A percentile compares a stretch with the other conserved stretches of the same genome.
These are phyloP conservation scores for Metschnikowia lochheadii DNA, from an alignment of 805 yeast genomes.

Conservation along the genomic window DNA sequence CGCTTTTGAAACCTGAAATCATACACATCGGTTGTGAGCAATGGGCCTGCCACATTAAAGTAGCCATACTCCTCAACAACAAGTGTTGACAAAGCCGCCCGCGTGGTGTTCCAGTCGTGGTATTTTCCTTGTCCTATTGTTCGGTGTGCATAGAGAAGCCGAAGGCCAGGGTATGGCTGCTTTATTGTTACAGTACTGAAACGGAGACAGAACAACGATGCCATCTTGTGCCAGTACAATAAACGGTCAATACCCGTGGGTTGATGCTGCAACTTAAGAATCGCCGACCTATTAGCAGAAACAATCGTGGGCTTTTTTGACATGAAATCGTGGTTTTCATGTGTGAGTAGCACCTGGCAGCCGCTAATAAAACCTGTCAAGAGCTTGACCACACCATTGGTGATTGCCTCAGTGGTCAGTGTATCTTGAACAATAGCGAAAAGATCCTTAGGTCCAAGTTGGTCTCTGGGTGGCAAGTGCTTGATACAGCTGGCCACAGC, in stretches of 20 bases:
- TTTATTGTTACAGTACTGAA: slow-evolving; percentile 27
- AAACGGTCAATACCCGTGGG: slow-evolving; percentile 18
- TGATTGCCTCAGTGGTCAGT: slow-evolving; percentile 21
- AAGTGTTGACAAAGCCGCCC: slow-evolving; percentile 47
- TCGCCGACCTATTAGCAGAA: slow-evolving; percentile 10
- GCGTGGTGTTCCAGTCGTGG: slow-evolving; percentile 36
- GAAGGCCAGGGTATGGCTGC: slow-evolving; percentile 21
- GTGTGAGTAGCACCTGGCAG: slow-evolving; percentile 21
- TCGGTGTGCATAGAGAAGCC: slow-evolving; percentile 41
- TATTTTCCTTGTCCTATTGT: slow-evolving; percentile 17
- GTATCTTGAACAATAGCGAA: slow-evolving; percentile 20
- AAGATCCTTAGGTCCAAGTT: slow-evolving; percentile 23
- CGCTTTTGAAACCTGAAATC: slow-evolving; percentile 52
- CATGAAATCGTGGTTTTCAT: slow-evolving; percentile 14
- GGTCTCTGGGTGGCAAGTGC: slow-evolving; percentile 42
- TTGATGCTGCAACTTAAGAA: slow-evolving; percentile 16
- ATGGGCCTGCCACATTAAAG: slow-evolving; percentile 51
- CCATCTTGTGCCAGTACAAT: slow-evolving; percentile 33
- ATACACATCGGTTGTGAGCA: slow-evolving; percentile 53
- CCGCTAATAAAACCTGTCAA: slow-evolving; percentile 38
- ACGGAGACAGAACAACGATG: slow-evolving; percentile 47
- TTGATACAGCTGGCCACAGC: slow-evolving; percentile 50
- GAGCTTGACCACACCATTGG: slow-evolving; percentile 33
- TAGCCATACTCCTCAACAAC: slow-evolving; percentile 48
- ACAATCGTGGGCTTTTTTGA: slow-evolving; percentile 11